Evolutionary conservation across 805 yeast species (phyloP).

Genomic region (Candida boidinii): DNA sequence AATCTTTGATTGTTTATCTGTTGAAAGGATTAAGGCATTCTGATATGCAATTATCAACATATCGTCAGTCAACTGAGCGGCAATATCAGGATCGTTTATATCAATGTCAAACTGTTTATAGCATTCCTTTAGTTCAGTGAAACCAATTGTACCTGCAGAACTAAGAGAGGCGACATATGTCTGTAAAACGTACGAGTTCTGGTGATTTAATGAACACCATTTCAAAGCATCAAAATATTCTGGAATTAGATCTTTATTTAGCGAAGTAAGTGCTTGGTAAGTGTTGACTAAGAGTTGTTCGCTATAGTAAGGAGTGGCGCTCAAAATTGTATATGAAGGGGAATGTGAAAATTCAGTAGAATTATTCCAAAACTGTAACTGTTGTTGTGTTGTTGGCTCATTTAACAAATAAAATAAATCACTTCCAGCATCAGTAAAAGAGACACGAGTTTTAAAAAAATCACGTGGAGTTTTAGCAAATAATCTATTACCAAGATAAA

Average conservation of each 20-base stretch:
- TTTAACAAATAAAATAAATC: conserved; percentile 14
- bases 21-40: conserved; percentile 14
- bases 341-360: conserved; percentile 15
- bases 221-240: conserved; percentile 51
- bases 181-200: conserved; percentile 24
- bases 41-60: conserved; percentile 20
- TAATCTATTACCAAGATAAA: conserved; percentile 28
- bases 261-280: conserved; percentile 30
- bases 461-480: conserved; percentile 13
- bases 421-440: conserved; percentile 11
- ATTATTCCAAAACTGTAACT: conserved; percentile 15
- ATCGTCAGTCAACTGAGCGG: conserved; percentile 15
- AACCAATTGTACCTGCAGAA: conserved; percentile 45
- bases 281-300: conserved; percentile 40
- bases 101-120: conserved; percentile 21
- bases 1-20: conserved; percentile 14
- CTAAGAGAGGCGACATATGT: conserved; percentile 34
- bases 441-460: conserved; percentile 10
- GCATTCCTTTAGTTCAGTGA: conserved; percentile 29
- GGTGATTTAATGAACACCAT: conserved; percentile 29
- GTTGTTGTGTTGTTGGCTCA: conserved; percentile 16
- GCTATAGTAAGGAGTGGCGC: conserved; percentile 38
- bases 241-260: conserved; percentile 39
- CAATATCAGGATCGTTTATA: conserved; percentile 13
- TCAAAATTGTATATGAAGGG: conserved; percentile 30